phyloP scores from a whole-genome alignment of 2,329 filamentous ascomycete species.

The Dissoconium aciculare region DNA sequence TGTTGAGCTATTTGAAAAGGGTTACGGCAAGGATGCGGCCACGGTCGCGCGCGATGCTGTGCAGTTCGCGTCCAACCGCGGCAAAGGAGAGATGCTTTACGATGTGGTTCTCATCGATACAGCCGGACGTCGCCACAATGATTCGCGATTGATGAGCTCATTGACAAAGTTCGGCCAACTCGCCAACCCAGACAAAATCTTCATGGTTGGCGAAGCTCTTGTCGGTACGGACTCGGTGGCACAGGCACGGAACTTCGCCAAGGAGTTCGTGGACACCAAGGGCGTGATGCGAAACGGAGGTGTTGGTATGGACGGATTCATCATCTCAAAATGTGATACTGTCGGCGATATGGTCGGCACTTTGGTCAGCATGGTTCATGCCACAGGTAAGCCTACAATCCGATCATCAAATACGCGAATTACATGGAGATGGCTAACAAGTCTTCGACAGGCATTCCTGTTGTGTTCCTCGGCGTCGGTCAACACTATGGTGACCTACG shows the following conservation, averaged over 20 bases:
- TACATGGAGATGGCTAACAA: conserved; percentile 5
- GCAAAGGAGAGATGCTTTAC: conserved; percentile 33
- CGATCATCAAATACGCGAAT: too few species aligned
- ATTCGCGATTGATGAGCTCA: conserved; percentile 87
- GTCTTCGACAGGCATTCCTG: conserved; percentile 50
- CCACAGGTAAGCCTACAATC: conserved; percentile 42
- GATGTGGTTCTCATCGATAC: conserved; percentile 97
- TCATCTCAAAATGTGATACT: conserved; percentile 96
- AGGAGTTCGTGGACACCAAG: conserved; percentile 47
- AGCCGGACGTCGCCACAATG: conserved; percentile 86
- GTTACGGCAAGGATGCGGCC: conserved; percentile 94
- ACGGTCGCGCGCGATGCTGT: conserved; percentile 91
- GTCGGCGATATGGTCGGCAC: conserved; percentile 98
- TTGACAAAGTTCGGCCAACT: conserved; percentile 96
- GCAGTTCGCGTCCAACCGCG: conserved; percentile 53
- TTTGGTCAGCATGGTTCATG: conserved; percentile 91
- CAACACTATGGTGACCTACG: conserved; percentile 53
- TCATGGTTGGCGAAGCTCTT: conserved; percentile 89
- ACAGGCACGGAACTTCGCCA: conserved; percentile 92
- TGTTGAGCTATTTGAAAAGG: conserved; percentile 90
- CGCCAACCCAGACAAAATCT: conserved; percentile 90
- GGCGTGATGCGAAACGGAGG: conserved; percentile 35
- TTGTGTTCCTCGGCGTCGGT: conserved; percentile 71
- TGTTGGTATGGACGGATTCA: conserved; percentile 80
- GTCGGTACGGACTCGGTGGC: conserved; percentile 92